Evolutionary conservation across 2,329 filamentous ascomycete species (phyloP), one percentile per base, ranked within the genome.

Genomic region (Fusarium bactridioides): DNA sequence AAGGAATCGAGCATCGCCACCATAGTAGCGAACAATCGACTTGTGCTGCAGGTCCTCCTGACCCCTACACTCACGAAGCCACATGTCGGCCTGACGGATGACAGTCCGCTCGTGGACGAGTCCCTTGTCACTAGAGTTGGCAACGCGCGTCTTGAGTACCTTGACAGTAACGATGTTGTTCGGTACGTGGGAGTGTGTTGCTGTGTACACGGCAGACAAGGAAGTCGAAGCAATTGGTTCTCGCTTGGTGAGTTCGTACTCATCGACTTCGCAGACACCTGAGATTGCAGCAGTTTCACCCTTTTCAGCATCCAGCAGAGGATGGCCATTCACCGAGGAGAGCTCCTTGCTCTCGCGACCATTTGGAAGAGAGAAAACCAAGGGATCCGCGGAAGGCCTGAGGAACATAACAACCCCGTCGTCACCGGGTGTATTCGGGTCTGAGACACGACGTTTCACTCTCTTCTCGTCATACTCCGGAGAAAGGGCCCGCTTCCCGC

Each of bases 81-180:
- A 90, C 76, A 88, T 86, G 74, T 90, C 86, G 45, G 88, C 87
- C 75, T 90, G 88, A 3, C 85, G 86, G 72, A 90, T 89, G 47
- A 89, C 85, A 64, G 86, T 87, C 61, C 84, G 84, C 75, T 88
- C 87, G 58, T 83, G 83, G 25, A 87, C 84, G 47, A 85, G 83
- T 5, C 85, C 84, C 61, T 86, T 86, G 47, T 82, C 77, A 55
- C 82, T 79, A 7, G 82, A 70, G 45, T 81, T 82, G 37, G 82
- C 73, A 7, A 83, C 77, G 10, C 84, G 80, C 4, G 88, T 90
- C 79, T 89, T 89, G 70, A 90, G 85, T 4, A 90, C 87, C 74
- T 90, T 90, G 78, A 89, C 87, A 3, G 87, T 89, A 62, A 90
- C 87, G 60, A 89, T 84, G 25, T 85, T 84, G 59, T 87, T 85